Evolutionary conservation across 2,329 filamentous ascomycete species (phyloP).

Genomic region (Penicillium sp.): DNA sequence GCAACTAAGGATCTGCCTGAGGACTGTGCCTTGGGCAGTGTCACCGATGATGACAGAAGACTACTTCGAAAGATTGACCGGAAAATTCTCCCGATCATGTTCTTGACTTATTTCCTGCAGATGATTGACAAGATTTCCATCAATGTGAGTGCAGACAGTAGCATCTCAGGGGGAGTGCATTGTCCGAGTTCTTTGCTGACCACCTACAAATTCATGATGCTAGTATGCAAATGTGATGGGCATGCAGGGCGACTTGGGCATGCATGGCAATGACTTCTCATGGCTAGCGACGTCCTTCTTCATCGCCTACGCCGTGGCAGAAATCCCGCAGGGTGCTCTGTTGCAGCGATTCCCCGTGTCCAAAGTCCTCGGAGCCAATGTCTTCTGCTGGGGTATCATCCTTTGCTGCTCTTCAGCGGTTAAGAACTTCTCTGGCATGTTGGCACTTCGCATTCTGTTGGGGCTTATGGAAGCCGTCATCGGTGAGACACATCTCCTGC

Average conservation of each 20-base stretch:
- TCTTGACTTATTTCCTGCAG: slow-evolving; percentile 66
- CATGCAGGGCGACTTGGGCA: slow-evolving; percentile 59
- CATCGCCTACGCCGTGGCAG: slow-evolving; percentile 65
- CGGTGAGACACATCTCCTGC: slow-evolving; percentile 18
- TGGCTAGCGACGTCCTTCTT: slow-evolving; percentile 68
- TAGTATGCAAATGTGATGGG: slow-evolving; percentile 73
- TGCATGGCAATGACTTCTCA: slow-evolving; percentile 66
- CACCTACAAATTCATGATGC: neutral
- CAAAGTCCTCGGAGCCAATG: slow-evolving; percentile 66
- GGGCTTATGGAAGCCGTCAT: slow-evolving; percentile 56
- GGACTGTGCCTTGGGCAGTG: slow-evolving; percentile 34
- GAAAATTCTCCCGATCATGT: slow-evolving; percentile 67
- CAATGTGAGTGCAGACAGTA: slow-evolving; percentile 52
- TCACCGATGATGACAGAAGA: slow-evolving; percentile 49
- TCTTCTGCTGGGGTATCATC: slow-evolving; percentile 63
- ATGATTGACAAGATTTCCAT: slow-evolving; percentile 69
- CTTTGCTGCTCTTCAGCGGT: slow-evolving; percentile 53
- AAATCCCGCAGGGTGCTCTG: slow-evolving; percentile 67
- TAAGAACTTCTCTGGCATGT: slow-evolving; percentile 59
- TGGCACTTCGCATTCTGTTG: slow-evolving; percentile 62
- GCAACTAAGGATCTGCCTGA: slow-evolving; percentile 47
- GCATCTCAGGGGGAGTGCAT: neutral
- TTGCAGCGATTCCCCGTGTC: slow-evolving; percentile 66
- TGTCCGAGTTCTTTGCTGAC: neutral
- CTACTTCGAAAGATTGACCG: slow-evolving; percentile 64